These are phyloP conservation scores for Monilinia polystroma DNA, from an alignment of 2,329 filamentous ascomycete genomes.

Conservation along the genomic window DNA sequence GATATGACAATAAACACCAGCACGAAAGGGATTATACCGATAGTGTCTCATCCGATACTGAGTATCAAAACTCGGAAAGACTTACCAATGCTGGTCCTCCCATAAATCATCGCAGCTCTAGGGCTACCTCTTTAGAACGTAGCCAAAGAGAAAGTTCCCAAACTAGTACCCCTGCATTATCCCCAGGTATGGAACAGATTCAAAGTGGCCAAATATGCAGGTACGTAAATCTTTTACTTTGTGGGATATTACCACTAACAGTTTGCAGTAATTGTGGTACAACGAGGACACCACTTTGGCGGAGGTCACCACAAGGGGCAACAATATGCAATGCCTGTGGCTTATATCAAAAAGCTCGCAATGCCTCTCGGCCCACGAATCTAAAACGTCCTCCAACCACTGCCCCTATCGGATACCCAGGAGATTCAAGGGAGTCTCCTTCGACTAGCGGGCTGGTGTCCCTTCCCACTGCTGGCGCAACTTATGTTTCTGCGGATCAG, in stretches of 20 bases:
- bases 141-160: conserved; percentile 31
- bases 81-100: conserved; percentile 26
- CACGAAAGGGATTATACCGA: conserved; percentile 23
- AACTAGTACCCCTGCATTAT: conserved; percentile 12
- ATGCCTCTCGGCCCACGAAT: conserved; percentile 85
- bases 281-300: conserved; percentile 90
- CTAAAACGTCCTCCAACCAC: conserved; percentile 72
- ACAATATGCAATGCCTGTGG: conserved; percentile 98
- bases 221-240: conserved; percentile 47
- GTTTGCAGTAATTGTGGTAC: conserved; percentile 85
- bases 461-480: conserved; percentile 51
- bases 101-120: conserved; percentile 27
- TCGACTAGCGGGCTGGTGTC: conserved; percentile 40
- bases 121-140: conserved; percentile 29
- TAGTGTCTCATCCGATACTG: conserved; percentile 28
- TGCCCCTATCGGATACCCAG: conserved; percentile 31
- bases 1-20: conserved; percentile 19
- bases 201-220: conserved; percentile 69
- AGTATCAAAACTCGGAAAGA: conserved; percentile 28
- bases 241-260: conserved; percentile 25
- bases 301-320: conserved; percentile 85
- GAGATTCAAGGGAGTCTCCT: conserved; percentile 36
- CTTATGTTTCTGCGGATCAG: conserved; percentile 75
- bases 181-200: conserved; percentile 22
- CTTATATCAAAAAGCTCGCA: conserved; percentile 89